A percentile compares a stretch with the other conserved stretches of the same genome.
phyloP scores from a whole-genome alignment of 2,329 filamentous ascomycete species.

The Venturia pyrina region DNA sequence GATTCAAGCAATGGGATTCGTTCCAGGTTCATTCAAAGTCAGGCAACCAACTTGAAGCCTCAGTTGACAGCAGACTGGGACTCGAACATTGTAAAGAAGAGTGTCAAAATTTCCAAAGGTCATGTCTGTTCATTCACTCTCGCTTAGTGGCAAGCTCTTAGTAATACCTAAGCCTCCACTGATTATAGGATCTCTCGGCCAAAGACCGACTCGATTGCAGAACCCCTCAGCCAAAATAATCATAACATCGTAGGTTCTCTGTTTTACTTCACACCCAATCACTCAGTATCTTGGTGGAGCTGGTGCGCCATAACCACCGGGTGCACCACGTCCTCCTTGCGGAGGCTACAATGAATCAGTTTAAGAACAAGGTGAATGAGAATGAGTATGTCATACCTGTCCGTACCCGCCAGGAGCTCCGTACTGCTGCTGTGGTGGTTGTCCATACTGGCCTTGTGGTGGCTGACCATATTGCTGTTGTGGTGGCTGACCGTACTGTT shows the following conservation, averaged over 20 bases:
- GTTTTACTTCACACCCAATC: neutral
- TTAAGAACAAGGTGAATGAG: neutral
- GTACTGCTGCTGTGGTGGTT: neutral
- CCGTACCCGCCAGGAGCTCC: conserved; percentile 1
- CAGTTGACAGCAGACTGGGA: no score
- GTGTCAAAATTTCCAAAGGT: neutral
- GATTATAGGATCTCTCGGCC: neutral
- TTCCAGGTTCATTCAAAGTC: no score
- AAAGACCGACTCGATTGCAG: neutral
- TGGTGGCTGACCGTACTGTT: conserved; percentile 12
- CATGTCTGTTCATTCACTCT: neutral
- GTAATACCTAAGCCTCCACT: neutral
- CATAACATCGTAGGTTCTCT: neutral
- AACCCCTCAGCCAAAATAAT: neutral
- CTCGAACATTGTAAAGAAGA: neutral
- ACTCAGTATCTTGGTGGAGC: conserved; percentile 9
- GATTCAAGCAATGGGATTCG: no score
- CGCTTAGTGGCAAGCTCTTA: neutral
- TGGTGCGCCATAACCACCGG: conserved; percentile 14
- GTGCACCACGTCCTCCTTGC: conserved; percentile 16
- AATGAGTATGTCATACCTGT: neutral
- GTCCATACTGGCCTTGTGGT: conserved; percentile 18
- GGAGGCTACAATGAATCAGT: conserved; percentile 9
- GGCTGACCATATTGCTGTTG: conserved; percentile 19
- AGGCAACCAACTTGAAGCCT: no score